Conservation (phyloP, 179 eudicot species). For the Beta corolliflora region DNA sequence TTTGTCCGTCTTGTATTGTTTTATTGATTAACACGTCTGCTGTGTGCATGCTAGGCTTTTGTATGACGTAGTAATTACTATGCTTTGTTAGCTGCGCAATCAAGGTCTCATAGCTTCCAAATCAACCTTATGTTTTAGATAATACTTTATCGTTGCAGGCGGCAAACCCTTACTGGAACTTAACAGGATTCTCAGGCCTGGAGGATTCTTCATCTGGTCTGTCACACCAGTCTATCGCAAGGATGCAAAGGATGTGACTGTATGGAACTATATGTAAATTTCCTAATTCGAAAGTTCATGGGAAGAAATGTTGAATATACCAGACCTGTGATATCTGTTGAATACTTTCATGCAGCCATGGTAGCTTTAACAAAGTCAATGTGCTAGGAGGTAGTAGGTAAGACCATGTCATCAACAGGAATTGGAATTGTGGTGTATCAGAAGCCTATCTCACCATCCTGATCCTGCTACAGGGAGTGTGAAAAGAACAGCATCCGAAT, state of each 20-base stretch:
- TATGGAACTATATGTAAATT: constrained; percentile 72
- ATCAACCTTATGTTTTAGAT: constrained; percentile 11
- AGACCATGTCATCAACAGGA: constrained; percentile 51
- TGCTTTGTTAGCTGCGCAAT: background rate
- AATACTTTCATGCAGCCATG: constrained; percentile 63
- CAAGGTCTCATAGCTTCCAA: background rate
- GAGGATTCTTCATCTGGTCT: constrained; percentile 92
- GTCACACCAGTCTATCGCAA: constrained; percentile 91
- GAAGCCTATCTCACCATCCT: constrained; percentile 78
- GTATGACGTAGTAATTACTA: background rate
- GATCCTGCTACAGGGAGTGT: constrained; percentile 64
- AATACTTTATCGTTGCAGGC: constrained; percentile 45
- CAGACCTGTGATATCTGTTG: constrained; percentile 1
- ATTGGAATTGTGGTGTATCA: constrained; percentile 81
- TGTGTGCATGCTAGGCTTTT: background rate
- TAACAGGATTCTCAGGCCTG: constrained; percentile 86
- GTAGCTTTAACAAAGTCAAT: constrained; percentile 73
- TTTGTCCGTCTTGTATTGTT: background rate
- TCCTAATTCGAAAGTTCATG: background rate
- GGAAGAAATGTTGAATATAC: background rate
- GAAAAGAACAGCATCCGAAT: constrained; percentile 58
- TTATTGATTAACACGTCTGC: background rate
- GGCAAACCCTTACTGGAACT: no score
- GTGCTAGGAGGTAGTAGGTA: constrained; percentile 83
- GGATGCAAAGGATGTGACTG: constrained; percentile 52